Base-by-base conservation (phyloP, 2,329 filamentous ascomycete genomes). In the Colletotrichum phormii region DNA sequence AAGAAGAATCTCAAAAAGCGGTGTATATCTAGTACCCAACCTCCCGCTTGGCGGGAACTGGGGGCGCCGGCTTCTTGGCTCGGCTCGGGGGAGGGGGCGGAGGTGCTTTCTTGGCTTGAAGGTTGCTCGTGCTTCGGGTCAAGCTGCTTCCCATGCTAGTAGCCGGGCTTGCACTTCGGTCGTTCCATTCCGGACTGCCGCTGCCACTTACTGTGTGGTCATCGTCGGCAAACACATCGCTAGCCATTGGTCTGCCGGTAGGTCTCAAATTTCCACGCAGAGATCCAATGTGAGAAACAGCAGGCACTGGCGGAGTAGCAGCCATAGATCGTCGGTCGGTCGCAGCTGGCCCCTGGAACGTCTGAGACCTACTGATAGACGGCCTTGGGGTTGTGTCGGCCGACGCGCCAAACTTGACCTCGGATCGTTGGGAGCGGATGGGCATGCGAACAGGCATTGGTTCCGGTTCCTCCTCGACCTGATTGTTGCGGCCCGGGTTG, bases 101-200 rank as follows among this genome's bases (percentile, higher is more conserved):
- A 4, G 85, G 85, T 0, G 81, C 83, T 72, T 86, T 86, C 77
- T 82, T 81, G 4, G 64, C 66, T 22, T 71, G 82, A 2, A 74
- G 63, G 29, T 68, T 75, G 18, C 75, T 80, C 49, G 84, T 80
- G 67, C 82, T 88, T 58, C 85, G 82, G 75, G 83, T 89, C 58
- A 89, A 77, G 35, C 88, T 89, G 46, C 88, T 89, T 72, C 86
- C 87, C 69, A 88, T 86, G 78, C 88, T 90, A 1, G 88, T 90
- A 2, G 88, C 86, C 0, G 89, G 88, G 75, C 88, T 90, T 69
- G 87, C 82, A 76, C 86, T 87, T 67, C 86, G 85, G 58, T 88
- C 85, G 24, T 82, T 83, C 80, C 85, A 87, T 66, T 88, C 85
- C 0, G 87, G 86, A 46, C 87, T 89, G 51, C 84, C 86, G 73